phyloP scores from a whole-genome alignment of 2,329 filamentous ascomycete species.

The Arachnomyces sp. region DNA sequence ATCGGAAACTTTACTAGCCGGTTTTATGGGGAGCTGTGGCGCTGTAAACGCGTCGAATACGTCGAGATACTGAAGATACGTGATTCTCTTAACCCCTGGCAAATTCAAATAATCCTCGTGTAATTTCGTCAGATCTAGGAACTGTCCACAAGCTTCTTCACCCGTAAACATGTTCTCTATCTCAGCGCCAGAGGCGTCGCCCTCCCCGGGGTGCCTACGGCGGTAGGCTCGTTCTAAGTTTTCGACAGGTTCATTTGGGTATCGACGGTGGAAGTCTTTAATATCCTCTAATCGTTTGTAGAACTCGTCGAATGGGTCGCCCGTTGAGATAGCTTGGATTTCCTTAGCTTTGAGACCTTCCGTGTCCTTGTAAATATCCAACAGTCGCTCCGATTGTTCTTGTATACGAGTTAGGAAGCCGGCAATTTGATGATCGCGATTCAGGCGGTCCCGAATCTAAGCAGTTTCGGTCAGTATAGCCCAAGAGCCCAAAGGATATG shows the following conservation, averaged over 20 bases:
- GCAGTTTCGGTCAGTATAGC: slow-evolving; percentile 14
- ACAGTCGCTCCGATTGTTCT: slow-evolving; percentile 68
- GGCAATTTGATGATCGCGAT: slow-evolving; percentile 84
- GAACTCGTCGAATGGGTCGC: slow-evolving; percentile 84
- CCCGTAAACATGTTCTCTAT: slow-evolving; percentile 92
- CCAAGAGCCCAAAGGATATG: slow-evolving; percentile 2
- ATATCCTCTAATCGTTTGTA: slow-evolving; percentile 75
- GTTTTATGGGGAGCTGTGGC: slow-evolving; percentile 64
- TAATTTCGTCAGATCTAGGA: slow-evolving; percentile 74
- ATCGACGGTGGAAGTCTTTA: slow-evolving; percentile 79
- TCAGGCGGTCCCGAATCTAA: slow-evolving; percentile 81
- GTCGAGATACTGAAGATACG: slow-evolving; percentile 89
- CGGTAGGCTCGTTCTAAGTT: slow-evolving; percentile 92
- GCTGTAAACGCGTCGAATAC: slow-evolving; percentile 78
- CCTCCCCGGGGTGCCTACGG: slow-evolving; percentile 55
- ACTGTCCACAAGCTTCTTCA: slow-evolving; percentile 87
- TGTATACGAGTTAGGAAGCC: slow-evolving; percentile 83
- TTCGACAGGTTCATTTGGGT: slow-evolving; percentile 90
- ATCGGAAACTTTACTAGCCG: slow-evolving; percentile 80
- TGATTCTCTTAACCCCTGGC: slow-evolving; percentile 71
- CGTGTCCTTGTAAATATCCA: slow-evolving; percentile 76
- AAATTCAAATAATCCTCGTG: slow-evolving; percentile 90
- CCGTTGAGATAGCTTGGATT: slow-evolving; percentile 72
- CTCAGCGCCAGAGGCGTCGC: slow-evolving; percentile 55
- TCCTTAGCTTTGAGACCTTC: slow-evolving; percentile 66